Evolutionary conservation across 768 basidiomycete genomes (phyloP), one percentile per base, ranked within the genome.

Genomic region (Suillus decipiens): DNA sequence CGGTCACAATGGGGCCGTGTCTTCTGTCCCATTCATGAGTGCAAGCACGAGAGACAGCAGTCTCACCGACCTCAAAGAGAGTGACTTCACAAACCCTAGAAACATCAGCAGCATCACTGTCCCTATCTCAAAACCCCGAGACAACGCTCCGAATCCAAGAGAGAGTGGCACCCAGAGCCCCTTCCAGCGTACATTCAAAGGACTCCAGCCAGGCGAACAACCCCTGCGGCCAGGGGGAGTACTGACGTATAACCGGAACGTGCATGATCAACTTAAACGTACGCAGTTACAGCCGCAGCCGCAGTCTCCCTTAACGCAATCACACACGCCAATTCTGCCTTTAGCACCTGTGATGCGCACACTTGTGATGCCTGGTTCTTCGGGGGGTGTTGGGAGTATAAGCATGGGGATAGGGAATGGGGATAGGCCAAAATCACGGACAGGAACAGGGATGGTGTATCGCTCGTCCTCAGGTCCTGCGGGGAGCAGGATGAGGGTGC

Each of bases 391-490:
- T 9, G 48, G 28, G 28, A 31, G 28, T 31, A 19, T 28, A 6
- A 47, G 45, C 6, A 47, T 31, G 17, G 50, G 50, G 17, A 51
- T 31, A 28, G 47, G 47, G 12, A 48, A 48, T 24, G 47, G 57
- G 22, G 73, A 71, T 39, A 75, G 78, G 17, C 85, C 84, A 22
- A 82, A 76, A 65, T 87, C 88, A 11, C 74, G 88, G 34, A 89
- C 84, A 11, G 88, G 88, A 7, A 87, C 88, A 12, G 88, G 88
- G n/a, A 89, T 89, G 88, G 74, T 78, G 42, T 89, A 89, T 68
- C 79, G 83, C 51, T 63, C 62, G 39, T 63, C 62, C 24, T 58
- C 50, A 17, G 53, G 69, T 34, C 59, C 54, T 14, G 55, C 78
- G 72, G 73, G 78, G 71, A 70, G 68, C 15, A 73, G 70, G 19